Conservation (phyloP, 805 yeast genomes). For the Millerago galiae region DNA sequence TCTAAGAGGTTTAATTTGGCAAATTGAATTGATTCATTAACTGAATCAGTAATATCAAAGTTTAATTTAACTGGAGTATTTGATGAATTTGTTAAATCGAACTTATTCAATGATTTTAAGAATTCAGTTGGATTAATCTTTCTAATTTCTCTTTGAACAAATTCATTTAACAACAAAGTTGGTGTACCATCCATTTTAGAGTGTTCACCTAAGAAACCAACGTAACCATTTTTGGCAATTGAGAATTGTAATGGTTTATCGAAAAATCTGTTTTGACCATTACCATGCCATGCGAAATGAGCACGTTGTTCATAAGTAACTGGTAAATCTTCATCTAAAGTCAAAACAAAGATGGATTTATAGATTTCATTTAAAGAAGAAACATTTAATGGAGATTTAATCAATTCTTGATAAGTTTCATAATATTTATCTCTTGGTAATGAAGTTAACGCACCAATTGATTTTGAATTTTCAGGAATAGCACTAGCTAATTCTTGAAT, state of each 20-base stretch:
- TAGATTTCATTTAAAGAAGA: slow-evolving; percentile 61
- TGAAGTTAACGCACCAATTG: slow-evolving; percentile 72
- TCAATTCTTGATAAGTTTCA: slow-evolving; percentile 49
- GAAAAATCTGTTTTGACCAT: slow-evolving; percentile 82
- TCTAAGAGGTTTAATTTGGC: slow-evolving; percentile 54
- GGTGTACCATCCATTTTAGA: slow-evolving; percentile 98
- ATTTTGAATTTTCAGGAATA: slow-evolving; percentile 22
- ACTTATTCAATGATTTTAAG: slow-evolving; percentile 12
- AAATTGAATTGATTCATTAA: slow-evolving; percentile 41
- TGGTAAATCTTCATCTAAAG: slow-evolving; percentile 71
- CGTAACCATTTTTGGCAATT: slow-evolving; percentile 72
- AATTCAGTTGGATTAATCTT: slow-evolving; percentile 36
- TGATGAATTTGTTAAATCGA: slow-evolving; percentile 2
- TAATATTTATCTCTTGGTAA: slow-evolving; percentile 83
- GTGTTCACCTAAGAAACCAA: slow-evolving; percentile 95
- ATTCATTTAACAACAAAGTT: slow-evolving; percentile 81
- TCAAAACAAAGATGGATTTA: slow-evolving; percentile 72
- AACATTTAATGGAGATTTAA: slow-evolving; percentile 53
- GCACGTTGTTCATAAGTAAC: slow-evolving; percentile 78
- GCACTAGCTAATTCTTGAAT: slow-evolving; percentile 37
- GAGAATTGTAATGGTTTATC: slow-evolving; percentile 89
- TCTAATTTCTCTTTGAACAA: slow-evolving; percentile 49
- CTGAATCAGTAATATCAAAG: slow-evolving; percentile 53
- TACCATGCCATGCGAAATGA: slow-evolving; percentile 89
- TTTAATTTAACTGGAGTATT: slow-evolving; percentile 28